Conservation (phyloP, 352 stramenopile species). For the Elongisporangium anandrum region DNA sequence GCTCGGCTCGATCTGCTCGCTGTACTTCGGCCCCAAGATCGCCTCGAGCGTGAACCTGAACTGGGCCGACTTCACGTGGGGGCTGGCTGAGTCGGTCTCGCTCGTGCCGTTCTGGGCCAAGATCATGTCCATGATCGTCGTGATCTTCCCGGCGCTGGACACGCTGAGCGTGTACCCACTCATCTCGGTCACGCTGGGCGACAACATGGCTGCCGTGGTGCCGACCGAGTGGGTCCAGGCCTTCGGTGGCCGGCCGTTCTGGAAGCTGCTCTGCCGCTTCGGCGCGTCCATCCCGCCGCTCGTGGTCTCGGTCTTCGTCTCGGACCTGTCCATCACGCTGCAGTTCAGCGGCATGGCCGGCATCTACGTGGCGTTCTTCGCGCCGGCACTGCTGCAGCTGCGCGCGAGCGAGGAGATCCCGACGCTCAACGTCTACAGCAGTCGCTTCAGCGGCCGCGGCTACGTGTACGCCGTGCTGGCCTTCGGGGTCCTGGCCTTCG, state of each 20-base stretch:
- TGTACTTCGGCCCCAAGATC: conserved; percentile 83
- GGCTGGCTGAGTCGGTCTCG: conserved; percentile 38
- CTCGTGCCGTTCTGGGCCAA: conserved; percentile 55
- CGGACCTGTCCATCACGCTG: conserved; percentile 81
- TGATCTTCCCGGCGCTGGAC: conserved; percentile 87
- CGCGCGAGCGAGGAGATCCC: conserved; percentile 45
- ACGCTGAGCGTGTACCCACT: conserved; percentile 90
- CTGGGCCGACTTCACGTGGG: conserved; percentile 87
- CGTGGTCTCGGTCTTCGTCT: conserved; percentile 75
- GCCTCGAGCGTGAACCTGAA: conserved; percentile 90
- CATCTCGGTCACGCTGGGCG: conserved; percentile 89
- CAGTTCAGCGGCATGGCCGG: conserved; percentile 79
- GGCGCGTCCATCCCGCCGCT: conserved; percentile 74
- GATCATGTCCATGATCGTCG: conserved; percentile 72
- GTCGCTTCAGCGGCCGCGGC: conserved; percentile 42
- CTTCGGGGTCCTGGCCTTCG: conserved; percentile 59
- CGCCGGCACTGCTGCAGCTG: conserved; percentile 66
- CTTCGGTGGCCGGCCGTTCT: conserved; percentile 32
- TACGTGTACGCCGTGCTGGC: conserved; percentile 64
- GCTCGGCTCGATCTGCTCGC: conserved; percentile 65
- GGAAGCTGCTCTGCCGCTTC: conserved; percentile 75
- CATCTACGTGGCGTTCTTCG: conserved; percentile 82
- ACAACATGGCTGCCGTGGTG: conserved; percentile 80
- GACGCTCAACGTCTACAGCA: conserved; percentile 52
- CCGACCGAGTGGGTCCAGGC: conserved; percentile 31